Evolutionary conservation across 805 yeast species (phyloP).

Genomic region (Metschnikowia bowlesiae): DNA sequence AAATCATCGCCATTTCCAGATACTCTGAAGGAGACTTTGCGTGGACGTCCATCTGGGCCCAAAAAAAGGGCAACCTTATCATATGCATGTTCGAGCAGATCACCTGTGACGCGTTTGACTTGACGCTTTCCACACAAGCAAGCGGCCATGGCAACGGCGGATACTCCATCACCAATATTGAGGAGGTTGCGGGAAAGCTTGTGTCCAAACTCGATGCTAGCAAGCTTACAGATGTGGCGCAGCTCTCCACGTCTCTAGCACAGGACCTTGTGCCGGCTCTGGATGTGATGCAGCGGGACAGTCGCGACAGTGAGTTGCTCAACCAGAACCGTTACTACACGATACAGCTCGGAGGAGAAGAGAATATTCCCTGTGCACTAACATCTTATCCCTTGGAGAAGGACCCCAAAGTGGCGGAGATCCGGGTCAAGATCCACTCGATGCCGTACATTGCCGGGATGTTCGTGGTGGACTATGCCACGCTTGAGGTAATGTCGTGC

Average conservation of each 20-base stretch:
- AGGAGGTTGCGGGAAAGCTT: conserved; percentile 35
- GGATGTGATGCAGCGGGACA: conserved; percentile 15
- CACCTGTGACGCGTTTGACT: conserved; percentile 40
- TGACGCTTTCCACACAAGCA: background rate
- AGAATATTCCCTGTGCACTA: conserved; percentile 68
- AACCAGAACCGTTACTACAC: conserved; percentile 66
- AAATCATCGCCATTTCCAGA: conserved; percentile 72
- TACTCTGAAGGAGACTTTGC: conserved; percentile 59
- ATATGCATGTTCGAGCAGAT: conserved; percentile 87
- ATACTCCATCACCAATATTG: conserved; percentile 23
- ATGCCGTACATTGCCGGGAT: conserved; percentile 87
- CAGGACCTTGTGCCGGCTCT: conserved; percentile 16
- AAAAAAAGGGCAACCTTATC: conserved; percentile 61
- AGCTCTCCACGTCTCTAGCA: conserved; percentile 27
- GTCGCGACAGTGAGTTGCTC: conserved; percentile 30
- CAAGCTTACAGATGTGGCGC: conserved; percentile 14
- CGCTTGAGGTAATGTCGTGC: conserved; percentile 57
- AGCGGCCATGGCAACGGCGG: background rate
- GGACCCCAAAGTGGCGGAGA: conserved; percentile 36
- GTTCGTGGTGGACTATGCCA: conserved; percentile 56
- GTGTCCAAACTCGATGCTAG: conserved; percentile 17
- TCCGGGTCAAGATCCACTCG: conserved; percentile 66
- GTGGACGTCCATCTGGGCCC: conserved; percentile 92
- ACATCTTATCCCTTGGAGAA: conserved; percentile 54
- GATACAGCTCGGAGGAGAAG: conserved; percentile 38